Evolutionary conservation across 140 eudicot species (phyloP), one percentile per base, ranked within the genome.

Genomic region (Flaveria floridana): DNA sequence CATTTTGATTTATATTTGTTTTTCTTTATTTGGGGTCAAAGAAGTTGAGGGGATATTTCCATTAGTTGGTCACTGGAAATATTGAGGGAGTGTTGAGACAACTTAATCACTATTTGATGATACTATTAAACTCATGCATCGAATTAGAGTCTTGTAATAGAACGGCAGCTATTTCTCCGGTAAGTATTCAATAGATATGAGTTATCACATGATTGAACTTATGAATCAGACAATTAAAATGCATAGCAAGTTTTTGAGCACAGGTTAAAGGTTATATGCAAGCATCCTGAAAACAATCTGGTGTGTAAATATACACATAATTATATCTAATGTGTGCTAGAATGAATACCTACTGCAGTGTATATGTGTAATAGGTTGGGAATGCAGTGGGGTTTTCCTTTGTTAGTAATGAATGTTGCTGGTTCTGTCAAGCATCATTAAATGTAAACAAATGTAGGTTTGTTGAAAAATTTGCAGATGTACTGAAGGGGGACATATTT

Each of bases 401-500:
- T 61, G 67, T 13, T 25, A 25, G 19, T 61, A 26, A 61, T 10
- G 42, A 11, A 25, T 15, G 21, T 3, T 15, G 19, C 2, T 25
- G 44, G 28, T 47, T 18, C 47, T 23, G 23, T 14, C 7, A 3
- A 74, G 62, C 48, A 7, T 42, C 2, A 15, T 48, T 44, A 26
- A 19, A 57, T 57, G 56, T 21, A 57, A 56, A 72, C 57, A 72
- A 72, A 15, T 30, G 70, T 15, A 47, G 48, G 25, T 44, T 68
- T 56, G 41, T 68, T 56, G 20, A 15, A 63, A 63, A 44, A 2
- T 28, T 65, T 81, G 57, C 87, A 88, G 95, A 91, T 71, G 86
- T 94, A 78, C 91, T 94, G 51, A 88, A 90, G 87, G 99, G 99
- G 70, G 97, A 91, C 79, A 87, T 94, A 71, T 94, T 94, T 82